phyloP scores from a whole-genome alignment of 352 stramenopile genomes.

The Phytophthora macrochlamydospora region DNA sequence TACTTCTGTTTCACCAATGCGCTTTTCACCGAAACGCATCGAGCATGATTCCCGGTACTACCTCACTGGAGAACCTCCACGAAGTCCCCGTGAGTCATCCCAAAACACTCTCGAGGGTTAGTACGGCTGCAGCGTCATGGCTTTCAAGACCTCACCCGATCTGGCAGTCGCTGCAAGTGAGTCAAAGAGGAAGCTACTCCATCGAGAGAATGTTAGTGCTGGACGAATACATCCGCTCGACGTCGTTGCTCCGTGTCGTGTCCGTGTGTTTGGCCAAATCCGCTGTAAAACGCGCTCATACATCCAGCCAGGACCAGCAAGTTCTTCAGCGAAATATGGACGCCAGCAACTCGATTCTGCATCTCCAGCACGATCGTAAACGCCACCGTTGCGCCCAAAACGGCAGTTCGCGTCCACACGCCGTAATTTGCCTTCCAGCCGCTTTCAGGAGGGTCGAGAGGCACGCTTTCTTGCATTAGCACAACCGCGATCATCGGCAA shows the following conservation, averaged over 20 bases:
- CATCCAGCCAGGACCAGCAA: background rate
- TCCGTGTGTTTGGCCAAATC: conserved; percentile 2
- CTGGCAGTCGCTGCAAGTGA: conserved; percentile 11
- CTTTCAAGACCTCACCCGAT: background rate
- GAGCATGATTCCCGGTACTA: too few relatives aligned
- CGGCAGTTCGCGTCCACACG: conserved; percentile 1
- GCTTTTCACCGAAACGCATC: too few relatives aligned
- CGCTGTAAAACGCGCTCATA: background rate
- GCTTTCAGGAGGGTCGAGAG: conserved; percentile 2
- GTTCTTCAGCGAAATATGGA: background rate
- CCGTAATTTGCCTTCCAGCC: conserved; percentile 2
- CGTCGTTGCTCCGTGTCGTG: conserved; percentile 5
- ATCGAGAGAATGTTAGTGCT: conserved; percentile 37
- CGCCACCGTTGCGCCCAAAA: background rate
- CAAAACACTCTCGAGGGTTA: too few relatives aligned
- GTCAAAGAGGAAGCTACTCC: conserved; percentile 32
- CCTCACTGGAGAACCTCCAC: too few relatives aligned
- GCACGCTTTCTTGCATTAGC: conserved; percentile 10
- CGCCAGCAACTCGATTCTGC: background rate
- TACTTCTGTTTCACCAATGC: too few relatives aligned
- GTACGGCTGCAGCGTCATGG: background rate
- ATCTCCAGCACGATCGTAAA: background rate
- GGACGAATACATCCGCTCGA: conserved; percentile 28
- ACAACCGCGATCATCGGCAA: conserved; percentile 10
- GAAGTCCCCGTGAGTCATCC: too few relatives aligned